Percentiles rank a stretch among this genome's conserved stretches.
These are phyloP conservation scores for Metschnikowia baotianmanensis DNA, from an alignment of 805 yeast genomes.

Conservation along the genomic window DNA sequence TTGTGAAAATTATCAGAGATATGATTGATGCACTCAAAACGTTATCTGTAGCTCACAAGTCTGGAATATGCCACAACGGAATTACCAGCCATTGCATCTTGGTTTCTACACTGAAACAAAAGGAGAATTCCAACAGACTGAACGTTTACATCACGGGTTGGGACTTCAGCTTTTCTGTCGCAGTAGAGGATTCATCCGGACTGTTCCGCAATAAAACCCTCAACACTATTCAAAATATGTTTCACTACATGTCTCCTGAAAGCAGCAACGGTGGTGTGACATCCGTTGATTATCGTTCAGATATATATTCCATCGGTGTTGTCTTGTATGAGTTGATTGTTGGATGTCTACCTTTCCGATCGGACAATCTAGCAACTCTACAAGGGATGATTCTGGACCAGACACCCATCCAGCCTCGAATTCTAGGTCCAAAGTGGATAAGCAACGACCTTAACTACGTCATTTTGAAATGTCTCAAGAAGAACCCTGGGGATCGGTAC, in stretches of 20 bases:
- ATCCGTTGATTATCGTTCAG: constrained; percentile 46
- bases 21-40: constrained; percentile 24
- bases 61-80: constrained; percentile 48
- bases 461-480: constrained; percentile 43
- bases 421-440: constrained; percentile 27
- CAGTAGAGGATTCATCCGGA: constrained; percentile 40
- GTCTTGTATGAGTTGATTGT: constrained; percentile 47
- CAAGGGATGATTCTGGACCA: constrained; percentile 40
- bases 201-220: constrained; percentile 44
- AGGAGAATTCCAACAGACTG: not conserved
- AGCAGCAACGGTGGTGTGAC: constrained; percentile 38
- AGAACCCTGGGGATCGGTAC: constrained; percentile 40
- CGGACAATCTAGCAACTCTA: constrained; percentile 38
- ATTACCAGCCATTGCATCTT: constrained; percentile 39
- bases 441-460: constrained; percentile 33
- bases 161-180: constrained; percentile 45
- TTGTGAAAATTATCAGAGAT: constrained; percentile 25
- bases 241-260: constrained; percentile 53
- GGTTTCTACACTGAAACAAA: constrained; percentile 25
- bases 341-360: constrained; percentile 44
- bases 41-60: constrained; percentile 30
- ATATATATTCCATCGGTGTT: constrained; percentile 50
- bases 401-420: constrained; percentile 41
- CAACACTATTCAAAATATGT: constrained; percentile 33
- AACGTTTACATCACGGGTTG: constrained; percentile 44